Conservation (phyloP, 106 monocot genomes). For the Phalaenopsis aphrodite region DNA sequence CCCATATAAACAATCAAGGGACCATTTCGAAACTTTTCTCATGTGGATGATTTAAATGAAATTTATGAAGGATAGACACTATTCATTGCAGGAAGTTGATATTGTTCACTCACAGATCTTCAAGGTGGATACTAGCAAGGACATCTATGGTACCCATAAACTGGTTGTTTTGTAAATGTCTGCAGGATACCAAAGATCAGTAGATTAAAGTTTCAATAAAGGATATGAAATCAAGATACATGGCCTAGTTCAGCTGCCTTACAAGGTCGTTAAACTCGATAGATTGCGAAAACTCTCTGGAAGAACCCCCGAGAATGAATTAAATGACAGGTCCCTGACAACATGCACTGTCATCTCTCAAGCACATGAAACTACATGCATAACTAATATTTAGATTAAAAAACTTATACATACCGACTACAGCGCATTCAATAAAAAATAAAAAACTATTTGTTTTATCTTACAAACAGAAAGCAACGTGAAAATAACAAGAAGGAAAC, state of each 20-base stretch:
- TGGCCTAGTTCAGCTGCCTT: conserved; percentile 12
- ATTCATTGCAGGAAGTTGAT: not conserved
- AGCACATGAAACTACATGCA: not conserved
- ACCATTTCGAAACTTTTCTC: no score
- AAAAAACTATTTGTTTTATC: not conserved
- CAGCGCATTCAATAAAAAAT: not conserved
- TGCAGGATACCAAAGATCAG: conserved; percentile 22
- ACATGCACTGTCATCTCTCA: conserved; percentile 3
- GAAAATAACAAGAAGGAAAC: not conserved
- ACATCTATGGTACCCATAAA: conserved; percentile 71
- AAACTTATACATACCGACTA: not conserved
- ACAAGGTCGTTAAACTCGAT: conserved; percentile 48
- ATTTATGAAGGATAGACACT: not conserved
- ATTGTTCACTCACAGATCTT: conserved; percentile 54
- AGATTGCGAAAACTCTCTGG: conserved; percentile 48
- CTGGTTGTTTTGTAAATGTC: conserved; percentile 77
- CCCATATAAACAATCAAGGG: no score
- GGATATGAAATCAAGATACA: not conserved
- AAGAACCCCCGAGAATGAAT: conserved; percentile 51
- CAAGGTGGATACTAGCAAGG: conserved; percentile 59
- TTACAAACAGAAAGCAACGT: not conserved
- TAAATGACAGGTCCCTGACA: conserved; percentile 66
- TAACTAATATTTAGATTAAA: not conserved
- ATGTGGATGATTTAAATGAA: not conserved
- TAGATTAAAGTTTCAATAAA: not conserved